phyloP scores from a whole-genome alignment of 768 basidiomycete species.

The Russula olivacea region DNA sequence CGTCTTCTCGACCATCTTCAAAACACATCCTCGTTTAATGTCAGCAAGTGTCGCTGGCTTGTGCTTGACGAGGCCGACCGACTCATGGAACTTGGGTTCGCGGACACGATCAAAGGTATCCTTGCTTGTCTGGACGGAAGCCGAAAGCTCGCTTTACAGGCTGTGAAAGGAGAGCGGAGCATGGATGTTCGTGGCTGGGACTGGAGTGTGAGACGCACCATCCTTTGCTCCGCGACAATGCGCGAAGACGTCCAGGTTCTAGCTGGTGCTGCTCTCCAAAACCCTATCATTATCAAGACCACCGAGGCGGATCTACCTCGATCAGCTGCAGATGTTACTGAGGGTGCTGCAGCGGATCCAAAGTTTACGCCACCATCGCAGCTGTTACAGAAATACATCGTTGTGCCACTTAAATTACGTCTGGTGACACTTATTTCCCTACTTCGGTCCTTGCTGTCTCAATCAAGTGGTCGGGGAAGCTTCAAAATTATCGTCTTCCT shows the following conservation, averaged over 20 bases:
- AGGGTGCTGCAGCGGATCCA: conserved; percentile 32
- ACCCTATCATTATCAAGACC: conserved; percentile 82
- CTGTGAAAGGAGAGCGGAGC: conserved; percentile 58
- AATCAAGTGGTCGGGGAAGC: conserved; percentile 46
- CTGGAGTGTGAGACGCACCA: conserved; percentile 73
- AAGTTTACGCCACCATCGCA: conserved; percentile 94
- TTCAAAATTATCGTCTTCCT: conserved; percentile 90
- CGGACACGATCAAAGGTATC: conserved; percentile 90
- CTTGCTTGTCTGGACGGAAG: conserved; percentile 82
- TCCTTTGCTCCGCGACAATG: conserved; percentile 96
- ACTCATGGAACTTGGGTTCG: conserved; percentile 97
- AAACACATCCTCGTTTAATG: conserved; percentile 87
- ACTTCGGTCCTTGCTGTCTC: conserved; percentile 70
- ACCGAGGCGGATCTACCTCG: conserved; percentile 41
- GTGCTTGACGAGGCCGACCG: conserved; percentile 96
- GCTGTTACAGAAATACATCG: conserved; percentile 82
- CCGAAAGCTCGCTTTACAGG: conserved; percentile 61
- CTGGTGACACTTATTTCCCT: conserved; percentile 86
- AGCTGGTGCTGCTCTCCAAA: conserved; percentile 71
- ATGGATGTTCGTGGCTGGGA: conserved; percentile 81
- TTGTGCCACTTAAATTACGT: conserved; percentile 90
- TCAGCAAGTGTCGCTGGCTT: conserved; percentile 92
- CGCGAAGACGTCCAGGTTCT: conserved; percentile 91
- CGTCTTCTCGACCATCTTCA: conserved; percentile 93
- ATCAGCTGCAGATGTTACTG: conserved; percentile 28